phyloP scores from a whole-genome alignment of 257 asterid species.

The Coffea canephora region DNA sequence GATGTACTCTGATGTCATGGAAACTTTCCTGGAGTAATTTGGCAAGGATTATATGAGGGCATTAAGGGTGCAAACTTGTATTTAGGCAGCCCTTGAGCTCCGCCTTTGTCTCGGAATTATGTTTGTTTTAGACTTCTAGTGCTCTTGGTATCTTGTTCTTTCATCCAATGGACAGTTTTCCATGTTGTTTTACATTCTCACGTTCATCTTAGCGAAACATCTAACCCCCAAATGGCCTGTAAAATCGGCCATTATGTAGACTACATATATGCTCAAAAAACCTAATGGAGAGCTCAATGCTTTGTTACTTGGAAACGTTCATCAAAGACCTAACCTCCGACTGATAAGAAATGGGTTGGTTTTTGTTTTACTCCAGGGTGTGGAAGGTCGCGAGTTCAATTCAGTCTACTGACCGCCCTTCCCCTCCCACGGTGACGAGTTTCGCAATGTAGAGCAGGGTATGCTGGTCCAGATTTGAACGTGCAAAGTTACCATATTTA shows the following conservation, averaged over 20 bases:
- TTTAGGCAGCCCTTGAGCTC: conserved; percentile 30
- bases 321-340: not conserved
- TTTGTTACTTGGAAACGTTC: not conserved
- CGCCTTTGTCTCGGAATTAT: conserved; percentile 22
- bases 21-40: conserved; percentile 72
- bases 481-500: not conserved
- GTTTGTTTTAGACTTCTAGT: conserved; percentile 12
- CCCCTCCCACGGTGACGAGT: not conserved
- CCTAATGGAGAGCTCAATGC: not conserved
- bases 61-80: conserved; percentile 29
- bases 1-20: conserved; percentile 90
- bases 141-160: conserved; percentile 29
- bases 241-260: not conserved
- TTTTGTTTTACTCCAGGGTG: not conserved
- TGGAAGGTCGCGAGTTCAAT: not conserved
- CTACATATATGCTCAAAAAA: not conserved
- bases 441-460: not conserved
- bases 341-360: not conserved
- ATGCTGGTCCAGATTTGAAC: not conserved
- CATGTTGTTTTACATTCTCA: conserved; percentile 13
- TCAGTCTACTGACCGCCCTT: not conserved
- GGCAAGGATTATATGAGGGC: conserved; percentile 13
- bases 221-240: not conserved
- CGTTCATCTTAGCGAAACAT: conserved; percentile 4
- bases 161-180: conserved; percentile 14